Evolutionary conservation across 257 asterid genomes (phyloP).

Genomic region (Haberlea rhodopensis): DNA sequence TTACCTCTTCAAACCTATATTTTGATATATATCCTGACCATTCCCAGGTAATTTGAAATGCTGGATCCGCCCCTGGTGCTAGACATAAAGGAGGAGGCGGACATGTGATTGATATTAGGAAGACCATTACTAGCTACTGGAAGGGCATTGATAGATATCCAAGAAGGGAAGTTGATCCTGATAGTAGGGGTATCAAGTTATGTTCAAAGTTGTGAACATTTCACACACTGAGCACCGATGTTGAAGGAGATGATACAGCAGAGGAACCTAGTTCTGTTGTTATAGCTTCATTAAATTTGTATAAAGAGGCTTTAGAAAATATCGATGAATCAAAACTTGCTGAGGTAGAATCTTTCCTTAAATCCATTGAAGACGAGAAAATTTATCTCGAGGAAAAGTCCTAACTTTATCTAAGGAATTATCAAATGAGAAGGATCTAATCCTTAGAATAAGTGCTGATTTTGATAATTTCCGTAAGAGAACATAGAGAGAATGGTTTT

Average conservation of each 20-base stretch:
- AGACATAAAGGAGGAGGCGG: too few relatives aligned
- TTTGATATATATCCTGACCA: too few relatives aligned
- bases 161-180: too few relatives aligned
- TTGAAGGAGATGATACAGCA: conserved; percentile 39
- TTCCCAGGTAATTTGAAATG: too few relatives aligned
- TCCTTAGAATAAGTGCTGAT: conserved; percentile 80
- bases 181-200: too few relatives aligned
- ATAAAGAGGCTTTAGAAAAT: conserved; percentile 67
- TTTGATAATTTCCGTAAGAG: conserved; percentile 81
- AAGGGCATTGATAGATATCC: too few relatives aligned
- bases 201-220: too few relatives aligned
- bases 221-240: too few relatives aligned
- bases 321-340: conserved; percentile 54
- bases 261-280: conserved; percentile 50
- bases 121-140: too few relatives aligned
- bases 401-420: conserved; percentile 54
- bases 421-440: conserved; percentile 55
- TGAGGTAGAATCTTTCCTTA: conserved; percentile 61
- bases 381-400: conserved; percentile 49
- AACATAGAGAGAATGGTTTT: conserved; percentile 62
- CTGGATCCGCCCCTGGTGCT: too few relatives aligned
- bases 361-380: conserved; percentile 67
- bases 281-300: conserved; percentile 46
- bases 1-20: too few relatives aligned
- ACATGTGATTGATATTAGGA: too few relatives aligned